These are phyloP conservation scores for Aspergillus funiculosus DNA, from an alignment of 495 filamentous ascomycete genomes.

Conservation along the genomic window DNA sequence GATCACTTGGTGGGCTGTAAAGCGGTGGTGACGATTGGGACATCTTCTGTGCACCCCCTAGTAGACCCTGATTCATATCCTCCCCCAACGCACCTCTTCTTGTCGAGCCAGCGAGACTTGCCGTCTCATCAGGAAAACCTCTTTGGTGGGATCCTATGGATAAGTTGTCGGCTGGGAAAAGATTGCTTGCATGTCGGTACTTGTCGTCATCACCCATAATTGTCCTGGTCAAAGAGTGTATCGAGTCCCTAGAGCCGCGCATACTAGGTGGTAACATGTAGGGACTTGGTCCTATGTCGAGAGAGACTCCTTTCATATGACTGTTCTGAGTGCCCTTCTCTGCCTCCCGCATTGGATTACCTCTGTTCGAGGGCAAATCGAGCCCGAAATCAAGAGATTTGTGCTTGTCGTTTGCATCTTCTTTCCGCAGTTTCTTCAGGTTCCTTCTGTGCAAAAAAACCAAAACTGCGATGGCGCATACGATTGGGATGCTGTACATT, in stretches of 20 bases:
- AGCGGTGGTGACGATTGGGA: constrained; percentile 55
- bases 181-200: constrained; percentile 66
- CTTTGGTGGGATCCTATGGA: constrained; percentile 51
- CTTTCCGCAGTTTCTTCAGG: constrained; percentile 61
- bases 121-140: constrained; percentile 51
- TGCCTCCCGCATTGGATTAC: constrained; percentile 43
- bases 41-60: constrained; percentile 60
- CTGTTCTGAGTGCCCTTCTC: constrained; percentile 38
- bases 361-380: constrained; percentile 37
- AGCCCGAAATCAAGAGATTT: constrained; percentile 93
- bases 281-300: constrained; percentile 62
- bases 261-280: constrained; percentile 84
- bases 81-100: constrained; percentile 39
- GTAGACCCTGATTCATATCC: constrained; percentile 54
- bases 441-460: constrained; percentile 73
- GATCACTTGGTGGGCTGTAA: constrained; percentile 24
- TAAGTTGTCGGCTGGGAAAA: constrained; percentile 50
- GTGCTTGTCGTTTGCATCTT: constrained; percentile 83
- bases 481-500: constrained; percentile 69
- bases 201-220: constrained; percentile 69
- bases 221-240: constrained; percentile 75
- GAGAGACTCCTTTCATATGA: constrained; percentile 67
- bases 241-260: constrained; percentile 72
- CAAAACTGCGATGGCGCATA: constrained; percentile 60
- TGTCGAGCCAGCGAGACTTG: constrained; percentile 54